Conservation (phyloP, 2,329 filamentous ascomycete genomes). For the Botrytis aclada region DNA sequence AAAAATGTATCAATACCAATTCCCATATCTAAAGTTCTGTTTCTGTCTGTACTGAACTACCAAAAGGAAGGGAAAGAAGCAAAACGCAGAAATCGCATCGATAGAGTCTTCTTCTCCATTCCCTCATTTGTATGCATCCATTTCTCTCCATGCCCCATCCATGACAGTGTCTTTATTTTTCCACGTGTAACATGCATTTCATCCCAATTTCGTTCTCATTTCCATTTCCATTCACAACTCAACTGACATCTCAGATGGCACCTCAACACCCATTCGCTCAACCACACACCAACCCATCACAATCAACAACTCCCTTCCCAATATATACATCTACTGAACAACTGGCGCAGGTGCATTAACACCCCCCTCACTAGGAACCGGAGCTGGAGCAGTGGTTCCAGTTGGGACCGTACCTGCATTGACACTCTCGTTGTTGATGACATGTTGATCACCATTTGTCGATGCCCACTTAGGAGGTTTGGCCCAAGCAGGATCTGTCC, state of each 20-base stretch:
- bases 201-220: not conserved
- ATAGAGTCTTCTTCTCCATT: not conserved
- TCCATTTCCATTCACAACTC: not conserved
- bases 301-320: not conserved
- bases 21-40: conserved; percentile 17
- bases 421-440: conserved; percentile 40
- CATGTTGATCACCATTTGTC: conserved; percentile 40
- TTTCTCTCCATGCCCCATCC: not conserved
- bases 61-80: not conserved
- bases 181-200: not conserved
- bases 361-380: conserved; percentile 26
- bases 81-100: not conserved
- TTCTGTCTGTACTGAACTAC: not conserved
- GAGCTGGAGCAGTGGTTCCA: conserved; percentile 24
- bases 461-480: conserved; percentile 58
- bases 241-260: not conserved
- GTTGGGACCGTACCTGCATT: conserved; percentile 30
- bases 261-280: not conserved
- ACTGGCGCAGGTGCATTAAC: conserved; percentile 29
- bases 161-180: not conserved
- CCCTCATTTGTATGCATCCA: not conserved
- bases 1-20: not conserved
- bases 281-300: not conserved
- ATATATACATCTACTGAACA: conserved; percentile 26
- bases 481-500: conserved; percentile 69